Conservation (phyloP, 2,329 filamentous ascomycete genomes). For the Beauveria caledonica region DNA sequence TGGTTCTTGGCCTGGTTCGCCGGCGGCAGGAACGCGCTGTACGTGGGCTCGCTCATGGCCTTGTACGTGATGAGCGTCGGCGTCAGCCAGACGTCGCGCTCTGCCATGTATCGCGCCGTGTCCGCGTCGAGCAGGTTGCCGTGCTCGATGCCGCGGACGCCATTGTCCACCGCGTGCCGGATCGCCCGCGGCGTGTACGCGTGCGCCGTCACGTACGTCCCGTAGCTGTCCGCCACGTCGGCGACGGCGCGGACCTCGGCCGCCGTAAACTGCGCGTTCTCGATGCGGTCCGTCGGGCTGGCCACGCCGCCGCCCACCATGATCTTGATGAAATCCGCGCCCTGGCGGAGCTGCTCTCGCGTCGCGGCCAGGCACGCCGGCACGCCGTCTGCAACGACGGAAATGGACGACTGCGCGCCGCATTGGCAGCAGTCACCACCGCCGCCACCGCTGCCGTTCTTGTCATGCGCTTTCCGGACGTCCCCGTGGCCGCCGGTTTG, state of each 20-base stretch:
- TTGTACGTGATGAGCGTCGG: constrained; percentile 47
- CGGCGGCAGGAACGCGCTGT: constrained; percentile 33
- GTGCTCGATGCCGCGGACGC: constrained; percentile 44
- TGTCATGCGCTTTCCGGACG: constrained; percentile 36
- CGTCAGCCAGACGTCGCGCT: constrained; percentile 40
- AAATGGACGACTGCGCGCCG: constrained; percentile 23
- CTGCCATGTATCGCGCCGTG: constrained; percentile 42
- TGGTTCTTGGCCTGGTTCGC: constrained; percentile 41
- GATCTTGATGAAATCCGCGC: constrained; percentile 55
- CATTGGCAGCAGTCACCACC: constrained; percentile 35
- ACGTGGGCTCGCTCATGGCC: constrained; percentile 37
- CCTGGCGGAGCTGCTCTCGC: constrained; percentile 45
- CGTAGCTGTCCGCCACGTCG: constrained; percentile 37
- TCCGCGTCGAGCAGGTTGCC: constrained; percentile 34
- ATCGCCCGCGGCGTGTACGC: constrained; percentile 49
- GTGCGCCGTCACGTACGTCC: constrained; percentile 49
- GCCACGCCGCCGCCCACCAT: constrained; percentile 51
- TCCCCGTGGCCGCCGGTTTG: constrained; percentile 54
- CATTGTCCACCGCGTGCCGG: constrained; percentile 45
- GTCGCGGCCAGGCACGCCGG: constrained; percentile 43
- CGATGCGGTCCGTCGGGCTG: constrained; percentile 44
- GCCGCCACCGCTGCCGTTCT: constrained; percentile 45
- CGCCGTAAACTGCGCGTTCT: constrained; percentile 46
- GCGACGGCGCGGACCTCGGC: constrained; percentile 48
- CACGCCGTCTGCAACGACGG: constrained; percentile 44